Conservation (phyloP, 352 stramenopile genomes). For the Pythium biforme region DNA sequence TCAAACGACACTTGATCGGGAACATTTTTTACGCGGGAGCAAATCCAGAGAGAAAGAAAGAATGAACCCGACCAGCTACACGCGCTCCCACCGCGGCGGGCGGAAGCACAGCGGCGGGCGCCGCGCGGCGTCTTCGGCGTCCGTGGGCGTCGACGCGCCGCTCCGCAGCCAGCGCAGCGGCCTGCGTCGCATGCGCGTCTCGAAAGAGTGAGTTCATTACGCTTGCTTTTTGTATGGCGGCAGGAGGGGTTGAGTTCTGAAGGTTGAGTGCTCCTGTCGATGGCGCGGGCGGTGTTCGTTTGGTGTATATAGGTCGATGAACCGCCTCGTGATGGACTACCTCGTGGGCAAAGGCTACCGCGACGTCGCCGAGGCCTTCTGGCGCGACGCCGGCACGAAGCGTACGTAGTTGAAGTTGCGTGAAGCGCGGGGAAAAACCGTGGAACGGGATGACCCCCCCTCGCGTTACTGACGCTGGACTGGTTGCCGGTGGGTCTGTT, state of each 20-base stretch:
- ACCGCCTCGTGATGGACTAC: slow-evolving; percentile 80
- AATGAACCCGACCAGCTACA: slow-evolving; percentile 18
- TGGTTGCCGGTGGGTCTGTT: too few relatives aligned
- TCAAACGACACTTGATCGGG: slow-evolving; percentile 13
- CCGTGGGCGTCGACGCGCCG: slow-evolving; percentile 23
- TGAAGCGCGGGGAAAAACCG: background rate
- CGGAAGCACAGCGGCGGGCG: slow-evolving; percentile 12
- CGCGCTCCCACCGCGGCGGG: slow-evolving; percentile 4
- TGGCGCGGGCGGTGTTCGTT: too few relatives aligned
- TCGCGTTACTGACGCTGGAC: slow-evolving; percentile 15
- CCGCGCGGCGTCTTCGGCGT: background rate
- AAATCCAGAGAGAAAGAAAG: slow-evolving; percentile 6
- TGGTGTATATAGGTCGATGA: slow-evolving; percentile 53
- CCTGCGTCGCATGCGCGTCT: slow-evolving; percentile 55
- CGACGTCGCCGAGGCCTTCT: slow-evolving; percentile 75
- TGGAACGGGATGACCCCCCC: background rate
- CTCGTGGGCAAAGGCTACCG: slow-evolving; percentile 78
- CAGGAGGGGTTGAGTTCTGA: background rate
- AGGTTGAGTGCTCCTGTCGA: too few relatives aligned
- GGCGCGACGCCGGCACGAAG: slow-evolving; percentile 64
- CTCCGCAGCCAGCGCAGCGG: slow-evolving; percentile 19
- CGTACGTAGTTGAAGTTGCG: slow-evolving; percentile 46
- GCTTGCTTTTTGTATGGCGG: background rate
- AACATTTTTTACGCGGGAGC: slow-evolving; percentile 20
- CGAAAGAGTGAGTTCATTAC: slow-evolving; percentile 52